These are phyloP conservation scores for Thraustochytrium striatum DNA, from an alignment of 352 stramenopile genomes.

Conservation along the genomic window DNA sequence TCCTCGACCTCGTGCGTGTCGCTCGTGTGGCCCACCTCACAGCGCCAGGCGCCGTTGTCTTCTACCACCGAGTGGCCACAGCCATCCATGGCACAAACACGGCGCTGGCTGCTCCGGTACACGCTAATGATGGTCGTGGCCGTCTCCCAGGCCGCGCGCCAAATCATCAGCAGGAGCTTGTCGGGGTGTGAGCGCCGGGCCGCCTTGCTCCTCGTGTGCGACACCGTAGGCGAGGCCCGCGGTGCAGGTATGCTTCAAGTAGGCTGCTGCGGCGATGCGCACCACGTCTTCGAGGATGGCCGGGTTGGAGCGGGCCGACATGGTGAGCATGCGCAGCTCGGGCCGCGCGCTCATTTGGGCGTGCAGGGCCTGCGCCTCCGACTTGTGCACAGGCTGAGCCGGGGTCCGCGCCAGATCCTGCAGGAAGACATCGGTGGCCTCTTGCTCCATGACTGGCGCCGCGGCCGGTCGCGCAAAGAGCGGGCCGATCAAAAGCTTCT, in stretches of 20 bases:
- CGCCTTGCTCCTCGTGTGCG: slow-evolving; percentile 5
- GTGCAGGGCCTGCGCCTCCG: slow-evolving; percentile 33
- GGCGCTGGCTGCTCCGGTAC: slow-evolving; percentile 8
- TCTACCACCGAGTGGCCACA: slow-evolving; percentile 18
- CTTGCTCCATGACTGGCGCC: not conserved
- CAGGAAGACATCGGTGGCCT: slow-evolving; percentile 32
- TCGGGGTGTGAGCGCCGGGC: not conserved
- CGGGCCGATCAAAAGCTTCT: not conserved
- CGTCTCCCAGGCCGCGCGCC: slow-evolving; percentile 5
- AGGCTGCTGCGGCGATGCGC: slow-evolving; percentile 19
- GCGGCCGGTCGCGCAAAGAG: slow-evolving; percentile 20
- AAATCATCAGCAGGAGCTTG: slow-evolving; percentile 11
- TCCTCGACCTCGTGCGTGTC: slow-evolving; percentile 20
- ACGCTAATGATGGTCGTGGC: slow-evolving; percentile 35
- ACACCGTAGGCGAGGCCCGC: slow-evolving; percentile 5
- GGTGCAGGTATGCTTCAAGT: slow-evolving; percentile 23
- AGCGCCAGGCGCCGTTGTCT: slow-evolving; percentile 33
- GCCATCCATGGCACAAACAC: not conserved
- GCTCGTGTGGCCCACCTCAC: slow-evolving; percentile 26
- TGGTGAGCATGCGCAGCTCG: slow-evolving; percentile 14
- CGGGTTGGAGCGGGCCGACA: slow-evolving; percentile 2
- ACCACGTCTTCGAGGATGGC: slow-evolving; percentile 32
- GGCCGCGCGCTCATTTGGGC: not conserved
- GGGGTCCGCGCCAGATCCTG: slow-evolving; percentile 28
- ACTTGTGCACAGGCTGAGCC: slow-evolving; percentile 28